phyloP scores from a whole-genome alignment of 208 protist genomes.

The Acanthamoeba lenticulata region DNA sequence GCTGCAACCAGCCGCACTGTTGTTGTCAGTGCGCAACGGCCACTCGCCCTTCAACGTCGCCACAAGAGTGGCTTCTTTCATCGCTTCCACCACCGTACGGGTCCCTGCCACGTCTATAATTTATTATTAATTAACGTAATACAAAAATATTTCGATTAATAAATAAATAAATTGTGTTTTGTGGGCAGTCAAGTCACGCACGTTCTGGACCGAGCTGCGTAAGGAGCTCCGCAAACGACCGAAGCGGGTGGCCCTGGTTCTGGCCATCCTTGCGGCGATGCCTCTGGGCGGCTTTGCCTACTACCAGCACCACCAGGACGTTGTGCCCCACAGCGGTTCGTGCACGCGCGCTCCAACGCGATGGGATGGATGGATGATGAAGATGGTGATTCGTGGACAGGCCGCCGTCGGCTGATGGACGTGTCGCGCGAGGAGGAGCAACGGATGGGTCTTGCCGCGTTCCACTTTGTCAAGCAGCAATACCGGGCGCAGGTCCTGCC shows the following conservation, averaged over 20 bases:
- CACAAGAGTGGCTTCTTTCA: background rate
- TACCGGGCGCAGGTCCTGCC: slow-evolving; percentile 17
- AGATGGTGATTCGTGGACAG: background rate
- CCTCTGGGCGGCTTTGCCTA: background rate
- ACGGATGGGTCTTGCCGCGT: slow-evolving; percentile 28
- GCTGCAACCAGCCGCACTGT: background rate
- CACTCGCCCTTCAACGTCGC: background rate
- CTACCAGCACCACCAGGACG: slow-evolving; percentile 43
- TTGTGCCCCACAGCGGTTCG: slow-evolving; percentile 56
- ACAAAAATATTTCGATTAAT: background rate
- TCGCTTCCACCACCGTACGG: background rate
- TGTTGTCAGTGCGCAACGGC: background rate
- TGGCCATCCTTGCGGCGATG: background rate
- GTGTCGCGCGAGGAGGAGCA: slow-evolving; percentile 37
- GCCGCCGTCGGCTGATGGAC: slow-evolving; percentile 36
- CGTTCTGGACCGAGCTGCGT: background rate
- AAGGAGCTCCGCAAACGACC: slow-evolving; percentile 16
- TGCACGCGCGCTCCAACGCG: background rate
- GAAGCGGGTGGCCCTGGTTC: background rate
- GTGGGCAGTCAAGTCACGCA: background rate
- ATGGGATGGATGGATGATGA: background rate
- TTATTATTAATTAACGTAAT: background rate
- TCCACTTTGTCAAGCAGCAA: slow-evolving; percentile 33
- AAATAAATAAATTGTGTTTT: background rate
- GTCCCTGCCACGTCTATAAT: background rate